Conservation (phyloP, 1,139 yeast species). For the Pichia sp. region DNA sequence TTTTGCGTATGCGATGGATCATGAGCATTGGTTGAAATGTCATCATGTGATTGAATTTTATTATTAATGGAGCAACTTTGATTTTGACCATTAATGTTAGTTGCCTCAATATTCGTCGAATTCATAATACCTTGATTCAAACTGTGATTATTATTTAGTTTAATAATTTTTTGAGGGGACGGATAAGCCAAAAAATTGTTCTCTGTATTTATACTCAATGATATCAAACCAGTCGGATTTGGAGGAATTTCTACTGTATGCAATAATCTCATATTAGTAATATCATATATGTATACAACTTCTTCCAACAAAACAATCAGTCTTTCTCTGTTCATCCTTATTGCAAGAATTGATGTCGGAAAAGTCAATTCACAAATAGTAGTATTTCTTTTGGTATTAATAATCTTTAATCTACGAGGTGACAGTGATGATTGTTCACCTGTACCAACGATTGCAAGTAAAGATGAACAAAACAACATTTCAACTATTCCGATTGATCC, state of each 20-base stretch:
- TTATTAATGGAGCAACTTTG: background rate
- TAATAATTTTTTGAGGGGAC: constrained; percentile 53
- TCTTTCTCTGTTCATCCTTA: constrained; percentile 61
- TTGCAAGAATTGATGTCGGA: constrained; percentile 53
- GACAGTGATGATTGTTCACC: constrained; percentile 39
- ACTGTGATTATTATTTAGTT: constrained; percentile 19
- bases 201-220: constrained; percentile 56
- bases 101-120: constrained; percentile 4
- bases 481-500: constrained; percentile 41
- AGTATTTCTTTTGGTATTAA: constrained; percentile 62
- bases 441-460: constrained; percentile 55
- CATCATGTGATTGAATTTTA: constrained; percentile 3
- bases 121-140: background rate
- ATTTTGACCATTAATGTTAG: constrained; percentile 12
- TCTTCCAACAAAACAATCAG: constrained; percentile 58
- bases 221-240: constrained; percentile 38
- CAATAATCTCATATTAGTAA: constrained; percentile 61
- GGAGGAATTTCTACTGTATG: constrained; percentile 54
- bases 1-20: too few species aligned
- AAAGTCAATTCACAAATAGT: constrained; percentile 68
- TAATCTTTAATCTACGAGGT: constrained; percentile 49
- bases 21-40: too few species aligned
- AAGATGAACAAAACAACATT: constrained; percentile 66
- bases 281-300: constrained; percentile 65
- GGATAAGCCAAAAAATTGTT: constrained; percentile 80